Percentiles rank a stretch among this genome's conserved stretches.
phyloP scores from a whole-genome alignment of 768 basidiomycete genomes.

The Clitopilus hobsonii region DNA sequence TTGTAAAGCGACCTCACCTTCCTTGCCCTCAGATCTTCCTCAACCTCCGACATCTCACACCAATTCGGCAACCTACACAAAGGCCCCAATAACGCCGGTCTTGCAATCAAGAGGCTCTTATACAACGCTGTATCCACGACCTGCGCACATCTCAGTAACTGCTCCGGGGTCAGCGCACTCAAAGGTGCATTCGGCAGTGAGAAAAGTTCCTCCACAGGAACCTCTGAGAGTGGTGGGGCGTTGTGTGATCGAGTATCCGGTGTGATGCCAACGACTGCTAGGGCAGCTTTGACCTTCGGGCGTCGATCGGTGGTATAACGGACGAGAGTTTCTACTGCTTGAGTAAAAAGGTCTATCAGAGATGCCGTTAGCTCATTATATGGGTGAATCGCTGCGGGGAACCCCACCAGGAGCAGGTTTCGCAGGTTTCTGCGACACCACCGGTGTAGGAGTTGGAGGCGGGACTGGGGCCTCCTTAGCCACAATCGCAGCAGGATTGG shows the following conservation, averaged over 20 bases:
- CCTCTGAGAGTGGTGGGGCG: slow-evolving; percentile 65
- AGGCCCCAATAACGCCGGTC: slow-evolving; percentile 77
- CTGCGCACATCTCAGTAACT: slow-evolving; percentile 85
- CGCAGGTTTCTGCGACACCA: slow-evolving; percentile 36
- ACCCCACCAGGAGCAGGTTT: slow-evolving; percentile 41
- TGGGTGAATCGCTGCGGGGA: too few species aligned
- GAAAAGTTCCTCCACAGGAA: slow-evolving; percentile 71
- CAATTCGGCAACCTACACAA: slow-evolving; percentile 91
- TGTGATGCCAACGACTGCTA: slow-evolving; percentile 64
- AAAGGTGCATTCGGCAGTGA: slow-evolving; percentile 73
- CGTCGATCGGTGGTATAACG: slow-evolving; percentile 87
- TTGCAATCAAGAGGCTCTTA: slow-evolving; percentile 82
- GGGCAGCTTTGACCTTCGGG: slow-evolving; percentile 77
- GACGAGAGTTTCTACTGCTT: slow-evolving; percentile 83
- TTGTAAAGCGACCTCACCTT: slow-evolving; percentile 47
- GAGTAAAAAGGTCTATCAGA: slow-evolving; percentile 24
- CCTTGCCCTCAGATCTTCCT: slow-evolving; percentile 75
- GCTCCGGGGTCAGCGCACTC: slow-evolving; percentile 69
- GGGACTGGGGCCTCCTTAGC: background rate
- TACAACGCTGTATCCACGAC: slow-evolving; percentile 94
- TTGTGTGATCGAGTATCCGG: slow-evolving; percentile 64
- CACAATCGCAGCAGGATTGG: background rate
- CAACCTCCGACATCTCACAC: slow-evolving; percentile 95
- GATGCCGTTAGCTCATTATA: slow-evolving; percentile 15
- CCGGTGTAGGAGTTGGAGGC: background rate